Evolutionary conservation across 1,284 basidiomycete species (phyloP).

Genomic region (Rhodotorula glutinis): DNA sequence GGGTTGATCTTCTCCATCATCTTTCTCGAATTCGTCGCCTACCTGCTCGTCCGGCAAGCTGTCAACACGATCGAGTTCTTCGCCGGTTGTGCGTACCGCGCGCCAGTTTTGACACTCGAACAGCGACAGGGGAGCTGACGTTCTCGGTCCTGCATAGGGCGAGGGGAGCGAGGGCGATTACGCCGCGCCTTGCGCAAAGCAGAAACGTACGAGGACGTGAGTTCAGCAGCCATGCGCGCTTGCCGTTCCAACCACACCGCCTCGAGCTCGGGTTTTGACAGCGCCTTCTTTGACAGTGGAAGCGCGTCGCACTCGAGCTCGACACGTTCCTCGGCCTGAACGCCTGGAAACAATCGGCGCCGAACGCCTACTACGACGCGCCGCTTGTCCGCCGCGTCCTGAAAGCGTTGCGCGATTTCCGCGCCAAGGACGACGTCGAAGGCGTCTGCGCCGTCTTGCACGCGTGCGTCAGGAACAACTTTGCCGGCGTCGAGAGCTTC

Average conservation of each 20-base stretch:
- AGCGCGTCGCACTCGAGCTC: constrained; percentile 69
- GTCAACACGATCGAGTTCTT: constrained; percentile 92
- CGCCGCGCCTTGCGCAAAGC: constrained; percentile 72
- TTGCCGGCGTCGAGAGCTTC: constrained; percentile 87
- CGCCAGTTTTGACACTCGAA: constrained; percentile 2
- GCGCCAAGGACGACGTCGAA: constrained; percentile 71
- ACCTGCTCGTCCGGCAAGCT: constrained; percentile 81
- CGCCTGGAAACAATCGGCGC: constrained; percentile 78
- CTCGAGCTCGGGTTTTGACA: too few relatives aligned
- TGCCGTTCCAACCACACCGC: too few relatives aligned
- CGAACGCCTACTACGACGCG: constrained; percentile 86
- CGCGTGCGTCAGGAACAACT: constrained; percentile 87
- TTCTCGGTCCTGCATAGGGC: constrained; percentile 55
- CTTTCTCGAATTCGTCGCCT: constrained; percentile 72
- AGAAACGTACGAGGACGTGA: constrained; percentile 59
- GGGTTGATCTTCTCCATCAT: constrained; percentile 87
- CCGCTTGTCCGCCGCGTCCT: constrained; percentile 70
- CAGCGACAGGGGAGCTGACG: neutral
- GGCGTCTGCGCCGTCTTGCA: constrained; percentile 86
- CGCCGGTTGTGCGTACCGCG: constrained; percentile 65
- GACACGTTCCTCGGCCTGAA: constrained; percentile 77
- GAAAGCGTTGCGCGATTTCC: constrained; percentile 60
- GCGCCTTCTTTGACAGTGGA: too few relatives aligned
- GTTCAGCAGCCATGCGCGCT: neutral
- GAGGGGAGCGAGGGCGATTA: constrained; percentile 75